Evolutionary conservation across 805 yeast genomes (phyloP).

Genomic region (Schizosaccharomyces japonicus): DNA sequence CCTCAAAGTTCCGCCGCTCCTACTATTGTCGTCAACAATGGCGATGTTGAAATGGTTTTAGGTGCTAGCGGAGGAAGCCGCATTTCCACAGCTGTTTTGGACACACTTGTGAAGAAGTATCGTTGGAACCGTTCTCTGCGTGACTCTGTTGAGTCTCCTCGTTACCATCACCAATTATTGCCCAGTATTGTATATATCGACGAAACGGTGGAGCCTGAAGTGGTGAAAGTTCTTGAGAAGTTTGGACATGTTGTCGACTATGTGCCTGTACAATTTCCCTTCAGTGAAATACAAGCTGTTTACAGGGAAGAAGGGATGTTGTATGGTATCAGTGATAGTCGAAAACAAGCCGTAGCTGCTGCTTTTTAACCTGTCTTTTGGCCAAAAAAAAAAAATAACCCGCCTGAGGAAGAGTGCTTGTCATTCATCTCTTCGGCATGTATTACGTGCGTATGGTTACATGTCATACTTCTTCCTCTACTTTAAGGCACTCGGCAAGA

Average conservation of each 20-base stretch:
- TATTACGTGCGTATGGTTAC: too few relatives aligned
- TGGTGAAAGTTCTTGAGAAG: slow-evolving; percentile 4
- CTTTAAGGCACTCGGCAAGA: too few relatives aligned
- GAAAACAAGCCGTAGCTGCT: slow-evolving; percentile 2
- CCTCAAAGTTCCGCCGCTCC: slow-evolving; percentile 76
- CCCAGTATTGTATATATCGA: slow-evolving; percentile 52
- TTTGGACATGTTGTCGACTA: slow-evolving; percentile 10
- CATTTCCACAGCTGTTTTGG: slow-evolving; percentile 60
- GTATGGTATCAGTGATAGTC: slow-evolving; percentile 1
- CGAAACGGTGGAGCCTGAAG: slow-evolving; percentile 19
- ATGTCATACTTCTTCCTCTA: too few relatives aligned
- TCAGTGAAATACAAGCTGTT: slow-evolving; percentile 7
- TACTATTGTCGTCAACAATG: slow-evolving; percentile 29
- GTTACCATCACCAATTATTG: slow-evolving; percentile 72
- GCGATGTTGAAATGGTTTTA: slow-evolving; percentile 37
- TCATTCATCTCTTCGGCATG: too few relatives aligned
- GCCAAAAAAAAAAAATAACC: neutral
- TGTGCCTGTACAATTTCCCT: neutral
- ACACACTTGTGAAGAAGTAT: slow-evolving; percentile 46
- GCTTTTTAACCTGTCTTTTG: neutral
- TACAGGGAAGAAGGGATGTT: neutral
- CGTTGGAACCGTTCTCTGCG: slow-evolving; percentile 34
- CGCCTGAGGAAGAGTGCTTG: neutral
- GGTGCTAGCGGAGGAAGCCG: slow-evolving; percentile 93
- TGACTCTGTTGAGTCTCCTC: slow-evolving; percentile 51